phyloP scores from a whole-genome alignment of 192 early-diverging fungal species.

The Dimargaris verticillata region DNA sequence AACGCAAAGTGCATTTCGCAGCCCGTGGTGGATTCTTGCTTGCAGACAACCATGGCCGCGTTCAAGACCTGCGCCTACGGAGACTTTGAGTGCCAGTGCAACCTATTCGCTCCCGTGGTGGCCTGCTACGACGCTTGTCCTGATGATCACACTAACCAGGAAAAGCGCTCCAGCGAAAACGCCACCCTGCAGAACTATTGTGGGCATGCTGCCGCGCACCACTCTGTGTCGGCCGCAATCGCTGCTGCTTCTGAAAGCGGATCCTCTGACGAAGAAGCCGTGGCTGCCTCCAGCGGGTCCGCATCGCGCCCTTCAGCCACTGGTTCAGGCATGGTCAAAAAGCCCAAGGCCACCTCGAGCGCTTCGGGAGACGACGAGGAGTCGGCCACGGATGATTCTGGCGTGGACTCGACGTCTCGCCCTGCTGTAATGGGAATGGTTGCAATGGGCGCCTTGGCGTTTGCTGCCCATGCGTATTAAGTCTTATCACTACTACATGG shows the following conservation, averaged over 20 bases:
- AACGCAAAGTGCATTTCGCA: background rate
- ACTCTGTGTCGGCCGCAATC: background rate
- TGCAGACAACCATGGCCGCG: background rate
- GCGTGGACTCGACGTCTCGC: background rate
- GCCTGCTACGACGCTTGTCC: slow-evolving; percentile 10
- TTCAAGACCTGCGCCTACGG: slow-evolving; percentile 9
- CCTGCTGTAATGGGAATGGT: background rate
- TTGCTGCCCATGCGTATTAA: background rate
- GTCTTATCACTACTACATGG: background rate
- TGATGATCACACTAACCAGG: background rate
- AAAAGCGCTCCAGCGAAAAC: background rate
- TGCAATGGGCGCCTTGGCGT: background rate
- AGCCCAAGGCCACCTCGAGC: background rate
- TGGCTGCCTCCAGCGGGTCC: no score
- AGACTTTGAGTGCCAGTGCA: slow-evolving; percentile 8
- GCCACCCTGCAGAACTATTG: slow-evolving; percentile 8
- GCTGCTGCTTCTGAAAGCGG: background rate
- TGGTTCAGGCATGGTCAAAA: background rate
- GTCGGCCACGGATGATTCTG: background rate
- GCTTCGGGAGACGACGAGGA: background rate
- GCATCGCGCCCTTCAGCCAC: no score
- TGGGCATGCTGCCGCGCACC: slow-evolving; percentile 1
- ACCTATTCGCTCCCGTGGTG: background rate
- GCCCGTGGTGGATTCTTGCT: slow-evolving; percentile 12
- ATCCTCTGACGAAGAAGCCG: background rate